These are phyloP conservation scores for Lachancea cidri DNA, from an alignment of 805 yeast species.

Conservation along the genomic window DNA sequence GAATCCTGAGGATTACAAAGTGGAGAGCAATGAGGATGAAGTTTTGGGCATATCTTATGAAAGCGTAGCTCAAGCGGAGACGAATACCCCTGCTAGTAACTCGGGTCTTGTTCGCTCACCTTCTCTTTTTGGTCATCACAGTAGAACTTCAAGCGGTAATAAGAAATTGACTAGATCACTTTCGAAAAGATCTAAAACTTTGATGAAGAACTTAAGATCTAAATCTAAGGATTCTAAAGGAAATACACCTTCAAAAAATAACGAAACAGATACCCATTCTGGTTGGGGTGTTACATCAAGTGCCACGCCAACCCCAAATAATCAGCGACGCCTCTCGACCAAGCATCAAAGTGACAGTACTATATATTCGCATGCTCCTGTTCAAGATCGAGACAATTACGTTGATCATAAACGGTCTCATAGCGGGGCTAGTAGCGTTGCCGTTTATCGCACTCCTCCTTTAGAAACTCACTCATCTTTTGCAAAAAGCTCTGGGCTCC, in stretches of 20 bases:
- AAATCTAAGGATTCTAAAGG: slow-evolving; percentile 10
- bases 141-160: slow-evolving; percentile 12
- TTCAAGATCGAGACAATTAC: background rate
- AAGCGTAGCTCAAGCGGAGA: background rate
- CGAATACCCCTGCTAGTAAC: background rate
- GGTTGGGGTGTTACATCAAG: slow-evolving; percentile 32
- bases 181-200: slow-evolving; percentile 29
- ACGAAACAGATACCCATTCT: slow-evolving; percentile 27
- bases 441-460: slow-evolving; percentile 25
- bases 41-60: slow-evolving; percentile 3
- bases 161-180: slow-evolving; percentile 30
- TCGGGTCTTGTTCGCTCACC: slow-evolving; percentile 4
- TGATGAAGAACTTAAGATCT: slow-evolving; percentile 23
- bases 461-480: slow-evolving; percentile 10
- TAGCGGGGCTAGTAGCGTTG: slow-evolving; percentile 17
- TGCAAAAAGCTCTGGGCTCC: background rate
- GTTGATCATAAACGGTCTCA: slow-evolving; percentile 12
- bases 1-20: background rate
- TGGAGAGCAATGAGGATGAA: background rate
- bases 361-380: slow-evolving; percentile 9
- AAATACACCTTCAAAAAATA: slow-evolving; percentile 4
- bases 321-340: slow-evolving; percentile 5
- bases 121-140: slow-evolving; percentile 7
- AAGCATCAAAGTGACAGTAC: slow-evolving; percentile 30
- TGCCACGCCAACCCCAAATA: slow-evolving; percentile 6